Percentiles rank a stretch among this genome's conserved stretches.
Evolutionary conservation across 2,329 filamentous ascomycete genomes (phyloP).

Genomic region (Pseudogymnoascus sp.): DNA sequence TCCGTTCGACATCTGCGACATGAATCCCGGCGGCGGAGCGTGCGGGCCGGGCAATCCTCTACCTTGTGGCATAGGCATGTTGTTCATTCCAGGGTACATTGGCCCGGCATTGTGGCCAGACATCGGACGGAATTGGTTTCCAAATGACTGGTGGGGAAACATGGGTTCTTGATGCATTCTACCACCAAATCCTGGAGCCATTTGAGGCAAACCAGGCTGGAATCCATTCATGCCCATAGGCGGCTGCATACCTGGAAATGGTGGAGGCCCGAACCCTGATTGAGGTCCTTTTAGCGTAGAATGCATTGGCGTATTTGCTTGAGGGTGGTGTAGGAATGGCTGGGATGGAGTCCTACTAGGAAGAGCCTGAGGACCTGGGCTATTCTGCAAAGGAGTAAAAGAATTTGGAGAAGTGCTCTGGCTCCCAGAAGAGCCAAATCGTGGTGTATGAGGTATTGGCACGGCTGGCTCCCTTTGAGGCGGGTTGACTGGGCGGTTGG

Average conservation of each 20-base stretch:
- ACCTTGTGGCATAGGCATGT: slow-evolving; percentile 49
- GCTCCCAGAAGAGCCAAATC: slow-evolving; percentile 48
- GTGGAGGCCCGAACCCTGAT: slow-evolving; percentile 37
- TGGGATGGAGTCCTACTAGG: slow-evolving; percentile 50
- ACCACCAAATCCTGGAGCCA: slow-evolving; percentile 37
- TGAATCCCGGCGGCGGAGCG: slow-evolving; percentile 46
- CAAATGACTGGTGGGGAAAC: slow-evolving; percentile 45
- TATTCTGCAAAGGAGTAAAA: slow-evolving; percentile 56
- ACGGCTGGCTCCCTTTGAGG: slow-evolving; percentile 65
- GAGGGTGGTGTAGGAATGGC: slow-evolving; percentile 46
- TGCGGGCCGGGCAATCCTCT: slow-evolving; percentile 31
- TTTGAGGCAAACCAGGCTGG: slow-evolving; percentile 35
- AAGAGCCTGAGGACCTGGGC: slow-evolving; percentile 55
- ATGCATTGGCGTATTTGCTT: slow-evolving; percentile 58
- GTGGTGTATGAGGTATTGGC: slow-evolving; percentile 62
- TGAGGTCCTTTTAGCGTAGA: slow-evolving; percentile 50
- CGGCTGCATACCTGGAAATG: slow-evolving; percentile 42
- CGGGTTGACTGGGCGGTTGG: slow-evolving; percentile 63
- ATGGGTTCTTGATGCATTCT: slow-evolving; percentile 42
- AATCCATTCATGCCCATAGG: slow-evolving; percentile 48
- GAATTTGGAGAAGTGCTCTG: slow-evolving; percentile 54
- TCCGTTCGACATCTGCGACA: slow-evolving; percentile 32
- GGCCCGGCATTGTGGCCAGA: slow-evolving; percentile 41
- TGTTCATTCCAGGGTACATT: slow-evolving; percentile 53
- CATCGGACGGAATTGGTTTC: slow-evolving; percentile 48